Conservation (phyloP, 2,329 filamentous ascomycete species). For the Aspergillus clavatus region DNA sequence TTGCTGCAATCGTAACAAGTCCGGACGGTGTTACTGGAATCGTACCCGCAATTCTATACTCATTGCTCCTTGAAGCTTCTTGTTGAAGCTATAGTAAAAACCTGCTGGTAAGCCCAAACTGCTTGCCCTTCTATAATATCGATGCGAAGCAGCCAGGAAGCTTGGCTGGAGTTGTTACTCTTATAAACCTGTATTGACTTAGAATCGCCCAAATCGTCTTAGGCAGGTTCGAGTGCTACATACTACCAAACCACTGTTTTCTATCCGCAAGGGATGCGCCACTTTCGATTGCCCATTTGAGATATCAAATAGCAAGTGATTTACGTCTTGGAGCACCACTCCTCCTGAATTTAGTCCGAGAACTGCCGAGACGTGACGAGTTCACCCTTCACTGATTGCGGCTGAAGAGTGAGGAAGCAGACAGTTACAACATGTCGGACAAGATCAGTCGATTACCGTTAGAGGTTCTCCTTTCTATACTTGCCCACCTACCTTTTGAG, state of each 20-base stretch:
- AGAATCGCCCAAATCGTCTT: too few species aligned
- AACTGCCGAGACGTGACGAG: background rate
- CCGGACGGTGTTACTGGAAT: background rate
- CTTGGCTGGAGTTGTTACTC: too few species aligned
- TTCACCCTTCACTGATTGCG: background rate
- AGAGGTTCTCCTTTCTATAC: constrained; percentile 30
- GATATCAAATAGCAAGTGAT: too few species aligned
- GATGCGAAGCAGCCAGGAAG: too few species aligned
- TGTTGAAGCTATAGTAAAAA: background rate
- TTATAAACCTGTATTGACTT: too few species aligned
- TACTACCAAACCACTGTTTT: too few species aligned
- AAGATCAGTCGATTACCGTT: constrained; percentile 24
- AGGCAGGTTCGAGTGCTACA: too few species aligned
- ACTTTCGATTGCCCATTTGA: too few species aligned
- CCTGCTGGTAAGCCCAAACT: background rate
- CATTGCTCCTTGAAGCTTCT: background rate
- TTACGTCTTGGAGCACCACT: too few species aligned
- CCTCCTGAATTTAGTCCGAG: background rate
- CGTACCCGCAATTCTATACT: background rate
- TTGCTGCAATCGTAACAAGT: background rate
- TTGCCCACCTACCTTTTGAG: constrained; percentile 26
- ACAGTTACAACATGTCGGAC: constrained; percentile 11
- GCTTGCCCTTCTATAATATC: too few species aligned
- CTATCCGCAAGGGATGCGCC: too few species aligned
- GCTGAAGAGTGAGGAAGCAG: background rate